These are phyloP conservation scores for Abrus precatorius DNA, from an alignment of 306 rosid species.

Conservation along the genomic window DNA sequence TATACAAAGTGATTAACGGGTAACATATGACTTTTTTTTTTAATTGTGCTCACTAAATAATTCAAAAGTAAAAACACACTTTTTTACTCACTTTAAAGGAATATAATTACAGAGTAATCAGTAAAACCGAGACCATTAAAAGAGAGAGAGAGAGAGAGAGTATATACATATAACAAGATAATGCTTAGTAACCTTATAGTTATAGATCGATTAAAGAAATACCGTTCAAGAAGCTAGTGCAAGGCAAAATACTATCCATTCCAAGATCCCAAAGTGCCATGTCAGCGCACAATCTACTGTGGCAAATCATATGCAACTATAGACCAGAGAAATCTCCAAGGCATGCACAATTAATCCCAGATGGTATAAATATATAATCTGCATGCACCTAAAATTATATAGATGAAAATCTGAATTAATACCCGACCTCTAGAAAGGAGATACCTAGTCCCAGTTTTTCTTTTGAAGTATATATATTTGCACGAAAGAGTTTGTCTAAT, in stretches of 20 bases:
- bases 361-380: background rate
- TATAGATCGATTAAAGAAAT: background rate
- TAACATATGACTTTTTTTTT: background rate
- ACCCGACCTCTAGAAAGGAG: background rate
- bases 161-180: background rate
- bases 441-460: background rate
- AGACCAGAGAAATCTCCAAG: background rate
- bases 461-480: background rate
- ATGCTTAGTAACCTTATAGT: background rate
- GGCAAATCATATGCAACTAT: background rate
- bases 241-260: background rate
- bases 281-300: constrained; percentile 11
- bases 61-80: background rate
- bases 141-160: background rate
- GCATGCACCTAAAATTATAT: background rate
- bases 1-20: background rate
- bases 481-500: no score
- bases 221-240: background rate
- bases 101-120: background rate
- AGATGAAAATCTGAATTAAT: background rate
- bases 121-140: no score
- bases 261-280: background rate
- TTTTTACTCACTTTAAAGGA: background rate
- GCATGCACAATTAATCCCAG: constrained; percentile 3
- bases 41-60: background rate